Conservation (phyloP, 2,329 filamentous ascomycete genomes). For the Scedosporium aurantiacum region DNA sequence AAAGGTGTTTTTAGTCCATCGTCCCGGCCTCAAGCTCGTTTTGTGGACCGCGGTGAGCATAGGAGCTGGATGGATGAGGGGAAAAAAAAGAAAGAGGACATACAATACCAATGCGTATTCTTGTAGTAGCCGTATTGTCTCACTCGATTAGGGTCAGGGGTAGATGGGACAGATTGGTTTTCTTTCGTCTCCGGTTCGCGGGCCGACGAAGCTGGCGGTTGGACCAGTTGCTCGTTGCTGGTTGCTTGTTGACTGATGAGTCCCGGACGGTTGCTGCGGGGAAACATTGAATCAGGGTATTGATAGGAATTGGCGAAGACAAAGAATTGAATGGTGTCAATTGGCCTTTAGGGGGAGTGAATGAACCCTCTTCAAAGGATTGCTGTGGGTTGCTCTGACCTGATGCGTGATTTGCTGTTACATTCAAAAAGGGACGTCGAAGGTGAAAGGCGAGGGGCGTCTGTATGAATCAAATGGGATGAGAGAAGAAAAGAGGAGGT, state of each 20-base stretch:
- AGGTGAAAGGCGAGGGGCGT: no score
- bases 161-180: neutral
- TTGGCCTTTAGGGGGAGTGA: no score
- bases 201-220: neutral
- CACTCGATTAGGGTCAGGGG: neutral
- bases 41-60: neutral
- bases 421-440: no score
- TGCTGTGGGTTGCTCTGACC: no score
- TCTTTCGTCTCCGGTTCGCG: neutral
- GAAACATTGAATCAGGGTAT: neutral
- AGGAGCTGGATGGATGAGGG: neutral
- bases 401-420: no score
- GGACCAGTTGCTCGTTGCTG: neutral
- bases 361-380: no score
- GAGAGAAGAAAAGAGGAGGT: no score
- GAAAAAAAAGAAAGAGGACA: neutral
- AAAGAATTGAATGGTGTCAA: neutral
- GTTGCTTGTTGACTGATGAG: constrained; percentile 1
- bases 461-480: no score
- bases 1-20: neutral
- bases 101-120: constrained; percentile 3
- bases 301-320: neutral
- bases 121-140: neutral
- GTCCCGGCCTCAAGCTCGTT: neutral
- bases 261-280: neutral